Evolutionary conservation across 768 basidiomycete genomes (phyloP).

Genomic region (Trametes cubensis): DNA sequence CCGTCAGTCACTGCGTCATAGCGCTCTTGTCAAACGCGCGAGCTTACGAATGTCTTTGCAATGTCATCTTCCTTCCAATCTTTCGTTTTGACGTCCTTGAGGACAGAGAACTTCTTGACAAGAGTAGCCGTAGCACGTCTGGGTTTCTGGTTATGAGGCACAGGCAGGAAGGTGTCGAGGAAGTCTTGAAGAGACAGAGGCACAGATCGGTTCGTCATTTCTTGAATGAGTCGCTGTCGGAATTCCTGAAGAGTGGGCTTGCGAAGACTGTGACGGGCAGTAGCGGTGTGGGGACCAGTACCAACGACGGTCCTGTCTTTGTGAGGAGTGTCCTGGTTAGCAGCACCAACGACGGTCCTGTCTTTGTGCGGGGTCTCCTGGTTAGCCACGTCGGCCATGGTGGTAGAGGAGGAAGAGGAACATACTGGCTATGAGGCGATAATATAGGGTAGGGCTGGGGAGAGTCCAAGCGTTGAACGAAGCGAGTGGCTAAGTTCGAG

Average conservation of each 20-base stretch:
- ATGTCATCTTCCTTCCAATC: not conserved
- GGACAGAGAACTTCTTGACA: not conserved
- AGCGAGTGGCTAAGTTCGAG: too few relatives aligned
- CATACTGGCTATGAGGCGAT: not conserved
- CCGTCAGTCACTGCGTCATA: not conserved
- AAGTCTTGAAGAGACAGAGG: not conserved
- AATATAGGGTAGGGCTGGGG: not conserved
- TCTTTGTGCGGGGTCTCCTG: too few relatives aligned
- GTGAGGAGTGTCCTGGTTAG: too few relatives aligned
- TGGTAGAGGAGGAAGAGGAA: not conserved
- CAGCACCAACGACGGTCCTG: too few relatives aligned
- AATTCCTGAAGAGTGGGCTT: not conserved
- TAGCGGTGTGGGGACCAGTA: too few relatives aligned
- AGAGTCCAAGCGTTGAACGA: not conserved
- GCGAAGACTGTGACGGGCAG: too few relatives aligned
- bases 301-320: too few relatives aligned
- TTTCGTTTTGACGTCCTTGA: not conserved
- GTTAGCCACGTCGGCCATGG: not conserved
- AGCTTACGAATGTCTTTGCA: not conserved
- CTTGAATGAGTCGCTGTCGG: not conserved
- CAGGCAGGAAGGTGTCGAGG: not conserved
- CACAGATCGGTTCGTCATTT: not conserved
- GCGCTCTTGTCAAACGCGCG: not conserved
- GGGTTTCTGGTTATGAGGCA: not conserved
- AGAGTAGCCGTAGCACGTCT: not conserved